Base-by-base conservation (phyloP, 192 early-diverging fungal species). In the Coemansia sp. region DNA sequence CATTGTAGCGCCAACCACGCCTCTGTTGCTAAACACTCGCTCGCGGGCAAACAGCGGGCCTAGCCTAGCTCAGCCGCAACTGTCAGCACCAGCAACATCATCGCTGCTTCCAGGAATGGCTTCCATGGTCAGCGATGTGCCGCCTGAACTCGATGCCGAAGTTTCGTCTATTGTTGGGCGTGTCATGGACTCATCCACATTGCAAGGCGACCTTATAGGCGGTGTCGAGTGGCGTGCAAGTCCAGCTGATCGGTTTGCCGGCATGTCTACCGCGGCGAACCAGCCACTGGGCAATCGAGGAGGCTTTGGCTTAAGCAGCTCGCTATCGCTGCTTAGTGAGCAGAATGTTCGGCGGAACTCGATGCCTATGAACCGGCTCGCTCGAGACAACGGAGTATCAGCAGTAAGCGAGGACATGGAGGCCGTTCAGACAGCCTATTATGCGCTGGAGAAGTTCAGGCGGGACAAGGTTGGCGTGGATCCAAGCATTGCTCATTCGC, bases 111-210 rank as follows among this genome's bases (percentile, higher is more conserved):
- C 42, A 31, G 55, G 40, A 2, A 50, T 23, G 32, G 23, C 56
- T 17, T 21, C 45, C 8, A 20, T 34, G 9, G 37, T 54, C 15
- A 40, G 46, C 39, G 58, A 40, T 28, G 61, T 58, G 43, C 61
- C 71, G 47, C 58, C 61, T 11, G 71, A 75, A 53, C 50, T 75
- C 40, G 72, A 76, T 20, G 72, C 72, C 11, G 72, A 69, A 46
- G 69, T 76, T 26, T 43, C 62, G 43, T 76, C 72, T 28, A 76
- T 76, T 40, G 66, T 76, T 11, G 66, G 66, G 11, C 65, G 64
- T 2, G 72, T 76, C 32, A 76, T 76, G 72, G 72, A 66, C 16
- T 64, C 66, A 5, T 60, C 47, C 17, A 69, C 61, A 0, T 49
- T 76, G 9, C 62, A 76, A 32, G 55, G 56, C 44, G 72, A 69